Evolutionary conservation across 2,329 filamentous ascomycete genomes (phyloP).

Genomic region (Fusarium pseudograminearum): DNA sequence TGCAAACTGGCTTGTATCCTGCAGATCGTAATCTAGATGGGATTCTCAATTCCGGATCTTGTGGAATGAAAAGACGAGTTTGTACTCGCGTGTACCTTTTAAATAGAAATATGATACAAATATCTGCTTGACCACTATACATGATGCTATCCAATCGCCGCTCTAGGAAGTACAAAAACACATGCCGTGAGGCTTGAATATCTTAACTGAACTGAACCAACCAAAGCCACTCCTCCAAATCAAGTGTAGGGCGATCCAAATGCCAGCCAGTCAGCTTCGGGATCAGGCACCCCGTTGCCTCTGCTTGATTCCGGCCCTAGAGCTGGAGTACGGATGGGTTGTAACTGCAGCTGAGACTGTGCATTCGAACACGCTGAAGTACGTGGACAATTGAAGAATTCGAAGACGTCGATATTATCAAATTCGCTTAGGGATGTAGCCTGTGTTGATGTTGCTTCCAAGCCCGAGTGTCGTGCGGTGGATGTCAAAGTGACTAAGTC

Average conservation of each 20-base stretch:
- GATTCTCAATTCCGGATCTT: background rate
- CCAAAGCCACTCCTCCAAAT: background rate
- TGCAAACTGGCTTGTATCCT: background rate
- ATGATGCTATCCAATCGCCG: background rate
- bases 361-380: slow-evolving; percentile 38
- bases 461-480: slow-evolving; percentile 52
- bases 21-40: slow-evolving; percentile 1
- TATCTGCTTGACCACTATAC: no score
- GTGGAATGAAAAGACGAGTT: background rate
- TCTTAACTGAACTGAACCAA: slow-evolving; percentile 8
- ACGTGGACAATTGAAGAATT: slow-evolving; percentile 60
- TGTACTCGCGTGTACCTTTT: background rate
- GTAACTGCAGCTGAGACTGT: slow-evolving; percentile 28
- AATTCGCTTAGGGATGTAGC: slow-evolving; percentile 56
- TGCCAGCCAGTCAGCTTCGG: slow-evolving; percentile 36
- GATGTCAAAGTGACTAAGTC: slow-evolving; percentile 55
- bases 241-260: slow-evolving; percentile 30
- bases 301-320: slow-evolving; percentile 11
- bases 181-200: slow-evolving; percentile 10
- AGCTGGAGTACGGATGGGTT: slow-evolving; percentile 11
- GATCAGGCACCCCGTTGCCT: slow-evolving; percentile 26
- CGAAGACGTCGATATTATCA: slow-evolving; percentile 59
- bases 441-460: slow-evolving; percentile 56
- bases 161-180: background rate
- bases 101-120: no score